Conservation (phyloP, 768 basidiomycete species). For the Gymnopilus junonius region DNA sequence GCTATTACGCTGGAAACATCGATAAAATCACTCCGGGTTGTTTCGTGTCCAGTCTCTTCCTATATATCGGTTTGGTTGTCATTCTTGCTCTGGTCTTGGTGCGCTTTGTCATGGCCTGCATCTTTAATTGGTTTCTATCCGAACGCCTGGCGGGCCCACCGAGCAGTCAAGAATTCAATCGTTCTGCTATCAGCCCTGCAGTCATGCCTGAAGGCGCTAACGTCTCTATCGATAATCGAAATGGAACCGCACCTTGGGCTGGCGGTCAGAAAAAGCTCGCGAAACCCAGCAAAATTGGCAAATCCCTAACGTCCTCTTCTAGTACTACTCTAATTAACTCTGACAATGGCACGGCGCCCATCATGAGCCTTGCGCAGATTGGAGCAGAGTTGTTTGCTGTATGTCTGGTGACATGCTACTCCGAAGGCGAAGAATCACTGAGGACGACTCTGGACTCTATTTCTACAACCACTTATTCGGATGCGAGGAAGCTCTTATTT, state of each 20-base stretch:
- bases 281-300: conserved; percentile 51
- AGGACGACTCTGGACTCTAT: conserved; percentile 93
- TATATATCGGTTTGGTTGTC: conserved; percentile 89
- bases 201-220: conserved; percentile 98
- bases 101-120: conserved; percentile 93
- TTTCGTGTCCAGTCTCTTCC: conserved; percentile 86
- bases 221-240: conserved; percentile 86
- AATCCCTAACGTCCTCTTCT: conserved; percentile 53
- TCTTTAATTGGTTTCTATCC: conserved; percentile 97
- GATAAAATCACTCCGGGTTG: conserved; percentile 97
- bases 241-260: conserved; percentile 96
- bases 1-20: conserved; percentile 93
- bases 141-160: conserved; percentile 80
- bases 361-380: conserved; percentile 88
- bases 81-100: conserved; percentile 90
- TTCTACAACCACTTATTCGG: conserved; percentile 88
- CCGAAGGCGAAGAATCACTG: conserved; percentile 93
- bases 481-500: conserved; percentile 89
- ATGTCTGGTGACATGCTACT: conserved; percentile 97
- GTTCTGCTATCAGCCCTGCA: conserved; percentile 89
- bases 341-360: conserved; percentile 51
- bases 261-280: conserved; percentile 57
- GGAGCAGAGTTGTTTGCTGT: conserved; percentile 95
- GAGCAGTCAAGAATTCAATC: conserved; percentile 68
- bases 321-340: conserved; percentile 60